phyloP scores from a whole-genome alignment of 257 asterid genomes.

The Dorcoceras hygrometricum region DNA sequence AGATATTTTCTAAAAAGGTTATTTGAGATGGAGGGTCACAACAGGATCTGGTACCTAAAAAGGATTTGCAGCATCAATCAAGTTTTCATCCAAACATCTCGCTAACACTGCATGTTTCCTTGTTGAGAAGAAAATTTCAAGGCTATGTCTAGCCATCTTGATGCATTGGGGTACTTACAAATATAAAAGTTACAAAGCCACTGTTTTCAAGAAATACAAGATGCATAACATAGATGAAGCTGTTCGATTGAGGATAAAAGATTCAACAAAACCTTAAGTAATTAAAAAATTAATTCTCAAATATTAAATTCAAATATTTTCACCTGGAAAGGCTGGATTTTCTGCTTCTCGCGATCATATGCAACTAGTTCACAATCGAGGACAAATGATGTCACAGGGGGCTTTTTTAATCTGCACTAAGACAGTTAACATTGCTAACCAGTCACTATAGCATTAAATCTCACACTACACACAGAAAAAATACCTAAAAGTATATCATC shows the following conservation, averaged over 20 bases:
- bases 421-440: slow-evolving; percentile 22
- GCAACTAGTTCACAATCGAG: slow-evolving; percentile 98
- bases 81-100: not conserved
- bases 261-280: slow-evolving; percentile 1
- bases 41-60: slow-evolving; percentile 9
- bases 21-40: not conserved
- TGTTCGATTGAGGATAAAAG: not conserved
- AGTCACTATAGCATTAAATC: slow-evolving; percentile 16
- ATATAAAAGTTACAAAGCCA: slow-evolving; percentile 5
- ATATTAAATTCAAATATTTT: not conserved
- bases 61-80: slow-evolving; percentile 3
- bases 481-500: slow-evolving; percentile 3
- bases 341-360: slow-evolving; percentile 83
- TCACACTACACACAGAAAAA: slow-evolving; percentile 4
- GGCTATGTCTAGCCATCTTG: slow-evolving; percentile 16
- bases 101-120: not conserved
- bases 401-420: slow-evolving; percentile 64
- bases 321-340: slow-evolving; percentile 93
- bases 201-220: slow-evolving; percentile 12
- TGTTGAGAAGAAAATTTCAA: slow-evolving; percentile 14
- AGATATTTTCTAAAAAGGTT: slow-evolving; percentile 7
- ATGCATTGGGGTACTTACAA: not conserved
- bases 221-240: slow-evolving; percentile 4
- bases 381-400: slow-evolving; percentile 78
- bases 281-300: slow-evolving; percentile 13